A percentile compares a stretch with the other conserved stretches of the same genome.
Evolutionary conservation across 257 asterid species (phyloP).

Genomic region (Ocimum tenuiflorum): DNA sequence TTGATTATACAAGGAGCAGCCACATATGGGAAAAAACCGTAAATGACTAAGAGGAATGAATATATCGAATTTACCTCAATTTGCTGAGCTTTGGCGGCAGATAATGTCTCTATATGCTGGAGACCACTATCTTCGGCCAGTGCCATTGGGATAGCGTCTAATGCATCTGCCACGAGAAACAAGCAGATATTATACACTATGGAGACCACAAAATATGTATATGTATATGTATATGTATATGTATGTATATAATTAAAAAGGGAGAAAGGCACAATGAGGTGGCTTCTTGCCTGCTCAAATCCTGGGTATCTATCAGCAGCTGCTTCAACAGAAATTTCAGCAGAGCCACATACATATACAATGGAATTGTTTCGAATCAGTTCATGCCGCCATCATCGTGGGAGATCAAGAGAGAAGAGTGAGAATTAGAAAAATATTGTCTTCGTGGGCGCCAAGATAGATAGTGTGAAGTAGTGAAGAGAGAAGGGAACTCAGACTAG

Average conservation of each 20-base stretch:
- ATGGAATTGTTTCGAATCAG: constrained; percentile 89
- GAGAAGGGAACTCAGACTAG: too few species aligned
- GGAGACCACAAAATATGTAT: neutral
- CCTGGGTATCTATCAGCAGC: constrained; percentile 97
- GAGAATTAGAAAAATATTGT: too few species aligned
- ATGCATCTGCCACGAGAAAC: constrained; percentile 61
- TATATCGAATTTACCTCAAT: constrained; percentile 84
- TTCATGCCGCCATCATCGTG: too few species aligned
- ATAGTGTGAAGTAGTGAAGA: too few species aligned
- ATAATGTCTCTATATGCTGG: constrained; percentile 85
- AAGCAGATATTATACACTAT: constrained; percentile 76
- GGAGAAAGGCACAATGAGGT: too few species aligned
- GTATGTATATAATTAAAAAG: too few species aligned
- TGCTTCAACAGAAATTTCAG: constrained; percentile 93
- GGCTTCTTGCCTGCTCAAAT: constrained; percentile 69
- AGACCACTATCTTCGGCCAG: constrained; percentile 96
- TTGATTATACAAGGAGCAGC: too few species aligned
- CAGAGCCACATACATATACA: constrained; percentile 96
- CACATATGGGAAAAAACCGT: too few species aligned
- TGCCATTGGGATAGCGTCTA: constrained; percentile 95
- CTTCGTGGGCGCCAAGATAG: too few species aligned
- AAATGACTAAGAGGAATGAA: too few species aligned
- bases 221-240: too few species aligned
- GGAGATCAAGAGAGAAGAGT: too few species aligned
- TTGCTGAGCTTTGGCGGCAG: constrained; percentile 88